Conservation (phyloP, 2,329 filamentous ascomycete genomes). For the Hypoxylon sp. region DNA sequence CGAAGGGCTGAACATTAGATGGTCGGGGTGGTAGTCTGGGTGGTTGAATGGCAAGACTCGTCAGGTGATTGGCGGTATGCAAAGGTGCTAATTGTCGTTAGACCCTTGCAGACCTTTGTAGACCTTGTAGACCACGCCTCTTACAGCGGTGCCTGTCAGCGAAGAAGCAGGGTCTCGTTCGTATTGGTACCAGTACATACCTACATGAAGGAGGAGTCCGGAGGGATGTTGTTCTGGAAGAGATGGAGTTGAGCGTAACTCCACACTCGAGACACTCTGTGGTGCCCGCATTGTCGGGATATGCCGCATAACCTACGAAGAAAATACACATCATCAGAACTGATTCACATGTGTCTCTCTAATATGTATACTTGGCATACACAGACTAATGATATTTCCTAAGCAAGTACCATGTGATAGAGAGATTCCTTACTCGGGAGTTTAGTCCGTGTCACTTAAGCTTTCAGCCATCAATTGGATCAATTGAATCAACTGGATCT, state of each 20-base stretch:
- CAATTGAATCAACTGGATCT: background rate
- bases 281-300: conserved; percentile 29
- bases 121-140: conserved; percentile 28
- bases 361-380: conserved; percentile 3
- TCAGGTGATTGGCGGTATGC: conserved; percentile 39
- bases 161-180: conserved; percentile 16
- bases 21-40: conserved; percentile 7
- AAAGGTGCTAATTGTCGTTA: conserved; percentile 33
- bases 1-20: conserved; percentile 40
- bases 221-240: conserved; percentile 18
- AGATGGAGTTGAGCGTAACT: conserved; percentile 16
- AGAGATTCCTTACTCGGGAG: conserved; percentile 14
- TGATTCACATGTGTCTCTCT: conserved; percentile 1
- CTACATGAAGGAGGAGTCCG: background rate
- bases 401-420: conserved; percentile 15
- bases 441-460: conserved; percentile 14
- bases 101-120: conserved; percentile 18
- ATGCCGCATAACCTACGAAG: conserved; percentile 16
- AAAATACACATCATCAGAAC: background rate
- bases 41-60: conserved; percentile 24
- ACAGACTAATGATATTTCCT: background rate
- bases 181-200: conserved; percentile 20
- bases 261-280: conserved; percentile 13
- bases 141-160: conserved; percentile 35
- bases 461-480: background rate